These are phyloP conservation scores for Aspergillus melleus DNA, from an alignment of 2,329 filamentous ascomycete genomes.

Conservation along the genomic window DNA sequence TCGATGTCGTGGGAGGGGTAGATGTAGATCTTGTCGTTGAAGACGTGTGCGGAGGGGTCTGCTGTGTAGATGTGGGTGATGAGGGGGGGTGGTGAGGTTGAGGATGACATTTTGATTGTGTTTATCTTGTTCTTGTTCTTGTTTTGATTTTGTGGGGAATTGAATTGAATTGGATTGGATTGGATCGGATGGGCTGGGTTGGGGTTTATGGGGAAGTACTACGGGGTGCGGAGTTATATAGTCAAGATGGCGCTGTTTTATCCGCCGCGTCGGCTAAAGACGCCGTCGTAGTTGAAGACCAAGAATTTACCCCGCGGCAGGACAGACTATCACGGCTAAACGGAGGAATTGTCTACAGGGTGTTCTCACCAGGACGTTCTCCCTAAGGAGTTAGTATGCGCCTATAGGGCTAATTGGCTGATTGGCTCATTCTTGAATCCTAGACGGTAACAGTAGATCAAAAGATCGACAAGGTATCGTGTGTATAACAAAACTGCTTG, in stretches of 20 bases:
- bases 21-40: conserved; percentile 72
- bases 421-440: neutral
- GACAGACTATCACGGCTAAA: neutral
- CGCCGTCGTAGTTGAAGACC: neutral
- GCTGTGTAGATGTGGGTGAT: conserved; percentile 77
- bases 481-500: too few species aligned
- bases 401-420: too few species aligned
- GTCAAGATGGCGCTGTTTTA: neutral
- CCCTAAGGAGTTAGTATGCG: too few species aligned
- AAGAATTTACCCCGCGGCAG: conserved; percentile 2
- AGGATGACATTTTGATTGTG: conserved; percentile 10
- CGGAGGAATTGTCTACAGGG: neutral
- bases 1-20: conserved; percentile 80
- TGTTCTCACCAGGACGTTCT: too few species aligned
- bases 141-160: too few species aligned
- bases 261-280: neutral
- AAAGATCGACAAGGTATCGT: too few species aligned
- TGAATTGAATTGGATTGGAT: neutral
- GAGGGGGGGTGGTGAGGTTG: conserved; percentile 48
- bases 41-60: conserved; percentile 78
- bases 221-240: neutral
- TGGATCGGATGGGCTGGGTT: too few species aligned
- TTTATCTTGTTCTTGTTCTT: neutral
- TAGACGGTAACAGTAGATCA: too few species aligned
- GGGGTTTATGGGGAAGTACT: neutral